A percentile compares a stretch with the other conserved stretches of the same genome.
These are phyloP conservation scores for Liriodendron chinense DNA, from an alignment of 164 flowering plant species.

Conservation along the genomic window DNA sequence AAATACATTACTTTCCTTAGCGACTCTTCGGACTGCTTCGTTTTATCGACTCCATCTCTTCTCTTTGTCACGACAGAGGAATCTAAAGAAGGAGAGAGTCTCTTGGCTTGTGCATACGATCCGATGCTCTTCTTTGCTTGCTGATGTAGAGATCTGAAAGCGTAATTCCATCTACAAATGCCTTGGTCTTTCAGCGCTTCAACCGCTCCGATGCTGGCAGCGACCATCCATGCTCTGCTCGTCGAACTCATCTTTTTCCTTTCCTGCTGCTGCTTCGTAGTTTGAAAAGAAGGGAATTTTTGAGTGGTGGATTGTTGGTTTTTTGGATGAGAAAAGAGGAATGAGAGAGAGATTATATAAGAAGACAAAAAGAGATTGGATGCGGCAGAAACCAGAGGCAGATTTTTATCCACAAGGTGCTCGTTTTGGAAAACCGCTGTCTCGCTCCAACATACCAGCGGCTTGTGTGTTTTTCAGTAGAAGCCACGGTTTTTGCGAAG, in stretches of 20 bases:
- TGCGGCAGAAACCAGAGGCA: not conserved
- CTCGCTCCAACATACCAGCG: not conserved
- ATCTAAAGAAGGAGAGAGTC: not conserved
- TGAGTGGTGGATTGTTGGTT: no score
- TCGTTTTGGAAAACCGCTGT: no score
- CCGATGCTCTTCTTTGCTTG: conserved; percentile 11
- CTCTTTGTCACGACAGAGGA: not conserved
- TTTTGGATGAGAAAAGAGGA: no score
- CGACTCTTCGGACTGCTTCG: conserved; percentile 31
- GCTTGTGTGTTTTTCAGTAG: not conserved
- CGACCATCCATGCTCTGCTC: conserved; percentile 19
- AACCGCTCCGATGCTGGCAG: not conserved
- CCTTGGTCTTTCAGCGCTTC: not conserved
- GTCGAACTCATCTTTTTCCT: conserved; percentile 11
- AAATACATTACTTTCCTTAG: conserved; percentile 37
- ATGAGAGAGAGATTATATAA: no score
- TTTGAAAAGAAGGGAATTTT: not conserved
- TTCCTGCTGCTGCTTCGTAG: no score
- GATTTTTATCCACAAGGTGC: not conserved
- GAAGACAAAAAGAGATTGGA: no score
- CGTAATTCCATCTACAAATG: conserved; percentile 19
- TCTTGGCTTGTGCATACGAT: conserved; percentile 8
- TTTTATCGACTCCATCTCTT: not conserved
- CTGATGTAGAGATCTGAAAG: conserved; percentile 15
- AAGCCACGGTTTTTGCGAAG: no score